phyloP scores from a whole-genome alignment of 2,329 filamentous ascomycete genomes.

The Alternaria consortialis region DNA sequence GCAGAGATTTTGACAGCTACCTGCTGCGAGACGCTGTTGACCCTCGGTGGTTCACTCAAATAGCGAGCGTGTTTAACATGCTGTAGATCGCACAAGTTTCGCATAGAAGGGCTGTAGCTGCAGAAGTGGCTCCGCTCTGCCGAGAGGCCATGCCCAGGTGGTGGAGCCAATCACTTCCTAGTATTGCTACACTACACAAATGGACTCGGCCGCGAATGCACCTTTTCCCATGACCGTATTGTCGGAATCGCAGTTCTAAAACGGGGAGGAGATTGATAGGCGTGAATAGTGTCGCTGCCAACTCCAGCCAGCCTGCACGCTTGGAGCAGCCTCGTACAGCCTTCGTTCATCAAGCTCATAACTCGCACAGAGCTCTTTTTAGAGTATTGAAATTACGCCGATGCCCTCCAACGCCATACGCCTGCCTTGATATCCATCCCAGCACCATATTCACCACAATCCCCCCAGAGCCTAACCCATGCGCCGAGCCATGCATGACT shows the following conservation, averaged over 20 bases:
- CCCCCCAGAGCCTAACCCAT: constrained; percentile 15
- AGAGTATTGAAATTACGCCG: constrained; percentile 35
- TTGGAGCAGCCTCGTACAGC: constrained; percentile 2
- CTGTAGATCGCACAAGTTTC: constrained; percentile 22
- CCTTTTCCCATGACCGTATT: constrained; percentile 41
- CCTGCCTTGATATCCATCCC: constrained; percentile 23
- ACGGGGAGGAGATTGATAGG: constrained; percentile 22
- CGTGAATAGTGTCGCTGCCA: neutral
- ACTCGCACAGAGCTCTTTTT: constrained; percentile 10
- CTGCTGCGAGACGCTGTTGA: neutral
- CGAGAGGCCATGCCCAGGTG: constrained; percentile 11
- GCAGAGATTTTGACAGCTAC: constrained; percentile 19
- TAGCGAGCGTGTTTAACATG: constrained; percentile 16
- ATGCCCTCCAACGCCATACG: constrained; percentile 28
- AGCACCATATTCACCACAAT: constrained; percentile 26
- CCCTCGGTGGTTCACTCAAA: neutral
- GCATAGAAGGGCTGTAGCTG: constrained; percentile 13
- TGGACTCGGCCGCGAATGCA: constrained; percentile 38
- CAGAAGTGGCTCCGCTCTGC: constrained; percentile 29
- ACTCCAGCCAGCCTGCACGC: constrained; percentile 12
- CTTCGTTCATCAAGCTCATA: neutral
- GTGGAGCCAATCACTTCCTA: constrained; percentile 30
- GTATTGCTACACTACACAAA: constrained; percentile 31
- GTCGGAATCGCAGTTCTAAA: constrained; percentile 37
- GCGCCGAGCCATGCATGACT: constrained; percentile 31